Conservation (phyloP, 441 rosid genomes). For the Biscutella laevigata region DNA sequence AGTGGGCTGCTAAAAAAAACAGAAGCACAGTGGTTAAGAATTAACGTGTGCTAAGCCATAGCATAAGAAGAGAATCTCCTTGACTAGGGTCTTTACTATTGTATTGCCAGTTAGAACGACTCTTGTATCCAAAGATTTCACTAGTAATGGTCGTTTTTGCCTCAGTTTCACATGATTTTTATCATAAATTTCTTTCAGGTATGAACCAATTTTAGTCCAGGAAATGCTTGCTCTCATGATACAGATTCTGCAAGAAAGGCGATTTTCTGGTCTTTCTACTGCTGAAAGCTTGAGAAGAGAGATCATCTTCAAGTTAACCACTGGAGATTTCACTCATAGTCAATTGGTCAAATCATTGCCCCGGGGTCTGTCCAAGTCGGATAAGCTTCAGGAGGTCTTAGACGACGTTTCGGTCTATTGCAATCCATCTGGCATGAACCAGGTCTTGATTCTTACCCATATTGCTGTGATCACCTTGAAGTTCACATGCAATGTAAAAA, state of each 20-base stretch:
- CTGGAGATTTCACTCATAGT: constrained; percentile 92
- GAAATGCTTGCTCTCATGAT: constrained; percentile 86
- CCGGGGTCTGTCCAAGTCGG: constrained; percentile 73
- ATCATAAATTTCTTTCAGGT: constrained; percentile 41
- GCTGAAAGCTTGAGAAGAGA: constrained; percentile 87
- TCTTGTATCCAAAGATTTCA: constrained; percentile 7
- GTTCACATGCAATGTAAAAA: constrained; percentile 19
- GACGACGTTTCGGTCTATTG: constrained; percentile 63
- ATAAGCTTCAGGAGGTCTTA: constrained; percentile 69
- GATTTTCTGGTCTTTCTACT: constrained; percentile 68
- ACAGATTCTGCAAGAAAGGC: constrained; percentile 90
- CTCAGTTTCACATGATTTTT: constrained; percentile 17
- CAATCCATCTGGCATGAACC: constrained; percentile 86
- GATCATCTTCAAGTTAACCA: constrained; percentile 69
- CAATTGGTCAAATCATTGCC: constrained; percentile 84
- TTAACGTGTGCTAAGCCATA: too few species aligned
- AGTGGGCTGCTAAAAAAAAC: too few species aligned
- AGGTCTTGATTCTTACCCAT: constrained; percentile 47
- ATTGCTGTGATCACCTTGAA: constrained; percentile 13
- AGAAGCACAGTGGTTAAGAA: too few species aligned
- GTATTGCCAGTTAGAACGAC: too few species aligned
- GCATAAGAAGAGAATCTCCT: too few species aligned
- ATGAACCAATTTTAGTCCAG: constrained; percentile 70
- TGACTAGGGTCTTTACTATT: too few species aligned
- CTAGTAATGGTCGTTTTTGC: constrained; percentile 1